Evolutionary conservation across 1,284 basidiomycete species (phyloP), one percentile per base, ranked within the genome.

Genomic region (Cryptococcus sp.): DNA sequence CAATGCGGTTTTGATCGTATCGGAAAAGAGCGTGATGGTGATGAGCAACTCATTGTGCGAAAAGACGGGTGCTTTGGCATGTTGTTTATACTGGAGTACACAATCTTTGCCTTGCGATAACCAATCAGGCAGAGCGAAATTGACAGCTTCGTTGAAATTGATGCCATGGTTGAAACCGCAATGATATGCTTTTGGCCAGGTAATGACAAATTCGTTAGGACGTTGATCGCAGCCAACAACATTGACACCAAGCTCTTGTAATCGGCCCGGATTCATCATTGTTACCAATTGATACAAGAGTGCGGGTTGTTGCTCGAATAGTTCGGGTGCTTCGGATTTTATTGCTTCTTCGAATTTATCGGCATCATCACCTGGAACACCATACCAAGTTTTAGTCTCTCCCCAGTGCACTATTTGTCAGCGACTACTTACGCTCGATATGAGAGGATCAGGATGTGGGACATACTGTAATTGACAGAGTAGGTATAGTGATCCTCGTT

Each of bases 401-500:
- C 96, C 94, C 89, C 91, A 97, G 72, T 98, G 94, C 88, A 93
- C 92, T 94, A 64, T 39, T 73, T 53, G 21, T 59, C 61, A 71
- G 65, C 64, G 58, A 32, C 24, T n/a, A n/a, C n/a, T n/a, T n/a
- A n/a, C n/a, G n/a, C n/a, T n/a, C n/a, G 53, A 46, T 14, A 48
- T 48, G 11, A 39, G 45, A 18, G 32, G 42, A 53, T 55, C 52
- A 41, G 16, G 2, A 34, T n/a, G 16, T 11, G 24, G 10, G 4
- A 37, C 14, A 77, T 74, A 92, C 90, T 92, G 76, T 86, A 93
- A 72, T 94, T 94, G 65, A 93, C 83, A 69, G 88, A 91, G 74
- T 96, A 98, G 11, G 93, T 98, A 75, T 94, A 96, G 77, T 98
- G 96, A 77, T 98, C 96, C 84, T 99, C 96, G 72, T 98, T 98